Evolutionary conservation across 2,329 filamentous ascomycete species (phyloP).

Genomic region (Endoconidiophora polonica): DNA sequence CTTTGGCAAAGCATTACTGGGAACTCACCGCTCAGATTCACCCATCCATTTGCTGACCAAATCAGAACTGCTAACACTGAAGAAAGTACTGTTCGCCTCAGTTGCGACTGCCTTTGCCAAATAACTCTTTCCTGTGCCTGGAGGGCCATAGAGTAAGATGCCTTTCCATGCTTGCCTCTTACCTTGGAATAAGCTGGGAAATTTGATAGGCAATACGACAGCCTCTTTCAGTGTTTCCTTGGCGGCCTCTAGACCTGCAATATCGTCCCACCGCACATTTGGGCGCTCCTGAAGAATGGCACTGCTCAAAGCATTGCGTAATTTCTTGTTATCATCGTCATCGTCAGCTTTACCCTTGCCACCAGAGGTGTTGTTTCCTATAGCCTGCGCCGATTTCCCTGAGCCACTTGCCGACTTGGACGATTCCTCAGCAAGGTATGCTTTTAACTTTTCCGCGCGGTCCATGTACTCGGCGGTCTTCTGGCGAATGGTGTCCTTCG

Average conservation of each 20-base stretch:
- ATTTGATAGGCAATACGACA: conserved; percentile 94
- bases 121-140: conserved; percentile 95
- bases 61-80: conserved; percentile 94
- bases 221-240: conserved; percentile 98
- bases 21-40: conserved; percentile 73
- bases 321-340: conserved; percentile 93
- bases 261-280: conserved; percentile 95
- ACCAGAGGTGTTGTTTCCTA: conserved; percentile 55
- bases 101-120: conserved; percentile 94
- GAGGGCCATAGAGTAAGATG: conserved; percentile 87
- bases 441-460: conserved; percentile 93
- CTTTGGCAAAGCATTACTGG: conserved; percentile 8
- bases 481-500: conserved; percentile 91
- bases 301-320: conserved; percentile 75
- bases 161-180: conserved; percentile 98
- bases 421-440: conserved; percentile 64
- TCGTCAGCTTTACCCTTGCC: conserved; percentile 43
- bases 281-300: conserved; percentile 91
- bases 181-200: conserved; percentile 87
- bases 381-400: conserved; percentile 31
- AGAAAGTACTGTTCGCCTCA: conserved; percentile 97
- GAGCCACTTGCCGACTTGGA: conserved; percentile 46
- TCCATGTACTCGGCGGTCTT: conserved; percentile 98
- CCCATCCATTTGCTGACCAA: conserved; percentile 99
- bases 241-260: conserved; percentile 80